A percentile compares a stretch with the other conserved stretches of the same genome.
These are phyloP conservation scores for Quercus variabilis DNA, from an alignment of 306 rosid genomes.

Conservation along the genomic window DNA sequence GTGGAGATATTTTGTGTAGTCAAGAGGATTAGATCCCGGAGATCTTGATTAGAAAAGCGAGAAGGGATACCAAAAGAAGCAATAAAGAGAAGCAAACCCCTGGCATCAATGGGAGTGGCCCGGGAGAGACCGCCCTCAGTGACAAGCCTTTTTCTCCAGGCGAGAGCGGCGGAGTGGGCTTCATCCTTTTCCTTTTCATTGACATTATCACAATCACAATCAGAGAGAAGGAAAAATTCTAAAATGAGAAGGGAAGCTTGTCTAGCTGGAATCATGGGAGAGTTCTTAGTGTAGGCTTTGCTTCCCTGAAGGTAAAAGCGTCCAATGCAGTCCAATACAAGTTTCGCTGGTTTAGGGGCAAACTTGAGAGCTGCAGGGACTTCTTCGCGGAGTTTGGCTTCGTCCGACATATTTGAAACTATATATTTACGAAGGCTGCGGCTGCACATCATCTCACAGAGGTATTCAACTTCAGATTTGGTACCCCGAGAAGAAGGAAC, in stretches of 20 bases:
- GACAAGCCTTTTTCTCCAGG: slow-evolving; percentile 53
- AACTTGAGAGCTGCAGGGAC: slow-evolving; percentile 43
- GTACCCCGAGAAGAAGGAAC: background rate
- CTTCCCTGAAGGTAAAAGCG: slow-evolving; percentile 58
- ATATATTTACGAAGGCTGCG: slow-evolving; percentile 52
- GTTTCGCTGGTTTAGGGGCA: slow-evolving; percentile 40
- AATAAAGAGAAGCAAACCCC: slow-evolving; percentile 52
- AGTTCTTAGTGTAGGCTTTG: slow-evolving; percentile 38
- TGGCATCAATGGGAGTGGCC: slow-evolving; percentile 50
- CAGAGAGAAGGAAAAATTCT: slow-evolving; percentile 53
- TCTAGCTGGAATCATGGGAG: slow-evolving; percentile 45
- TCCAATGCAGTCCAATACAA: slow-evolving; percentile 58
- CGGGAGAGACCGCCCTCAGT: slow-evolving; percentile 42
- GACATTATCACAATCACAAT: background rate
- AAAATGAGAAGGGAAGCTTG: slow-evolving; percentile 40
- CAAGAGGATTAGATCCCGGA: slow-evolving; percentile 35
- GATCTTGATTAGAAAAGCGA: slow-evolving; percentile 37
- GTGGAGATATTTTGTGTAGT: slow-evolving; percentile 28
- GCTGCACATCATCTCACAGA: slow-evolving; percentile 45
- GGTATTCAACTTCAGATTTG: slow-evolving; percentile 25
- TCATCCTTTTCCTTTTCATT: slow-evolving; percentile 26
- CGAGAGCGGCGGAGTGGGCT: slow-evolving; percentile 29
- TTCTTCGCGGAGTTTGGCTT: slow-evolving; percentile 24
- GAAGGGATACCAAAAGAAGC: slow-evolving; percentile 47
- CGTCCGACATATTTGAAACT: slow-evolving; percentile 20